Evolutionary conservation across 164 flowering plant genomes (phyloP).

Genomic region (Sextonia rubra): DNA sequence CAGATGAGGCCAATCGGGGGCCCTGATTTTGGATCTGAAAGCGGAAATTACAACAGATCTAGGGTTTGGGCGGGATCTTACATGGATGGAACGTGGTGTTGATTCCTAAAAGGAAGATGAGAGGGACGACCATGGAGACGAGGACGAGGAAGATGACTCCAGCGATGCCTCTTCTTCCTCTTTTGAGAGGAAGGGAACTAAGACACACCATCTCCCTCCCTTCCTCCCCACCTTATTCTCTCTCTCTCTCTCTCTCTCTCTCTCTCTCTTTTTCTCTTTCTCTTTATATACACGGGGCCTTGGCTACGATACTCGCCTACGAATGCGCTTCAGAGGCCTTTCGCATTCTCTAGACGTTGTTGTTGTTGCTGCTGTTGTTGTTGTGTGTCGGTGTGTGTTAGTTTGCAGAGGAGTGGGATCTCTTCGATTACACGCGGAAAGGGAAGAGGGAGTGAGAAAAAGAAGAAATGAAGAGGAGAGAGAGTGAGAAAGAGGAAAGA

Average conservation of each 20-base stretch:
- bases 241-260: conserved; percentile 10
- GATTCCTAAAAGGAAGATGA: conserved; percentile 72
- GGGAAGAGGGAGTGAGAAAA: background rate
- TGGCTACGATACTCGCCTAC: background rate
- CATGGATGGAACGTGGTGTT: conserved; percentile 29
- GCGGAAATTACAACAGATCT: background rate
- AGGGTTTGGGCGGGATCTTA: conserved; percentile 5
- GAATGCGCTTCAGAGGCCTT: background rate
- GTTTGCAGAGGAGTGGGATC: too few relatives aligned
- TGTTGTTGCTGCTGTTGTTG: too few relatives aligned
- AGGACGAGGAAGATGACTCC: conserved; percentile 72
- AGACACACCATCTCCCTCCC: conserved; percentile 42
- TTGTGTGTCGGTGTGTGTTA: too few relatives aligned
- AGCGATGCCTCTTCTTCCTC: conserved; percentile 72
- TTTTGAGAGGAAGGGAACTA: conserved; percentile 42
- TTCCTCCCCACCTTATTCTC: conserved; percentile 1
- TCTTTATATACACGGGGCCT: conserved; percentile 3
- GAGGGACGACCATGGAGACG: conserved; percentile 90
- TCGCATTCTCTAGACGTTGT: background rate
- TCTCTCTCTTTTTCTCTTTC: conserved; percentile 8
- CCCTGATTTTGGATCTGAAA: background rate
- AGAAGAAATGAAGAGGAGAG: background rate
- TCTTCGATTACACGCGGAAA: background rate
- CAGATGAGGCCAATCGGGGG: background rate
- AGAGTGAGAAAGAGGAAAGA: background rate